phyloP scores from a whole-genome alignment of 345 rosid genomes.

The Trapa incisa region DNA sequence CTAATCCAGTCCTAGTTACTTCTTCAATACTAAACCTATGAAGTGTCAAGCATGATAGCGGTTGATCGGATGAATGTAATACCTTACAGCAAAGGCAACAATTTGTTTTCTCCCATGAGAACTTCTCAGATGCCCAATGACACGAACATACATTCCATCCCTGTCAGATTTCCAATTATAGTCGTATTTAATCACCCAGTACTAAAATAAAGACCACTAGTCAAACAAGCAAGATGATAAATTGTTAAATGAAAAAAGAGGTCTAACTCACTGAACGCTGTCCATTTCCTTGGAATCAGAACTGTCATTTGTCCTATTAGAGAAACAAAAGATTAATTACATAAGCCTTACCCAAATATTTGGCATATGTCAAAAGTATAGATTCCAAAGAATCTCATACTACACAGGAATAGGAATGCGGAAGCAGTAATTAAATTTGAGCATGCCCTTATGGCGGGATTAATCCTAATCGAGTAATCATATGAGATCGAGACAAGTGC shows the following conservation, averaged over 20 bases:
- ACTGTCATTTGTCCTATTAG: slow-evolving; percentile 57
- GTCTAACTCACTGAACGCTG: slow-evolving; percentile 36
- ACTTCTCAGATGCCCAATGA: slow-evolving; percentile 67
- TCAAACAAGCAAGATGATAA: not conserved
- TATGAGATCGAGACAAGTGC: not conserved
- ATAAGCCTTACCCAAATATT: not conserved
- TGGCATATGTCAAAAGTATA: not conserved
- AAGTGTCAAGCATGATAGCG: not conserved
- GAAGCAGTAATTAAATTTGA: not conserved
- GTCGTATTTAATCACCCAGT: not conserved
- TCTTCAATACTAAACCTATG: not conserved
- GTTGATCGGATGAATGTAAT: not conserved
- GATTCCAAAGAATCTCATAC: not conserved
- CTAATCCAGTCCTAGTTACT: not conserved
- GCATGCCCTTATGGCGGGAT: not conserved
- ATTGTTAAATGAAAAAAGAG: not conserved
- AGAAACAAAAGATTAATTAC: not conserved
- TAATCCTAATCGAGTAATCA: not conserved
- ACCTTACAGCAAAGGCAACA: slow-evolving; percentile 79
- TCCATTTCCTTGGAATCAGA: slow-evolving; percentile 63
- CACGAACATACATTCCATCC: slow-evolving; percentile 63
- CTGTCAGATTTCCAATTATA: slow-evolving; percentile 18
- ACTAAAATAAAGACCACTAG: not conserved
- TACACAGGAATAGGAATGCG: not conserved
- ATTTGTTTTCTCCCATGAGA: slow-evolving; percentile 55